Evolutionary conservation across 768 basidiomycete species (phyloP), one percentile per base, ranked within the genome.

Genomic region (Glaciozyma antarctica): DNA sequence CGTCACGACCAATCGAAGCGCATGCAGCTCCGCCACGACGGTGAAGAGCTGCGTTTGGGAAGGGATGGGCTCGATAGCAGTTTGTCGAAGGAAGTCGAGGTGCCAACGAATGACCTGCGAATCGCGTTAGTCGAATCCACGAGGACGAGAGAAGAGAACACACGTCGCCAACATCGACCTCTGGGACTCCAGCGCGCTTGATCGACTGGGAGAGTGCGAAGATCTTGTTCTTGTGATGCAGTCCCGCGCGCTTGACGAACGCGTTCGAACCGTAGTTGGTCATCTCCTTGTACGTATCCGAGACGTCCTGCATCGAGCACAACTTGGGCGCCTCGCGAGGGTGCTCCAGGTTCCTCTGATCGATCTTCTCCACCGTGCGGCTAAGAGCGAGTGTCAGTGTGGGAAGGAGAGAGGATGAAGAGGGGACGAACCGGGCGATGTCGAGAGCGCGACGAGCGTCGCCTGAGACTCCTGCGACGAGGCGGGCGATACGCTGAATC

Each of bases 361-460:
- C 60, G 24, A 65, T 67, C 22, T 61, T 58, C 58, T 71, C 69
- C 22, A 71, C 67, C 12, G 69, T 59, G 34, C 69, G 62, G 16
- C 69, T 60, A 44, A 44, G 5, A 6, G 26, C 65, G 60, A 3
- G 62, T 57, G 58, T n/a, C 1, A 60, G 10, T 7, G 41, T 1
- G n/a, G 24, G 47, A 3, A 17, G 17, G 38, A 13, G 17, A 32
- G n/a, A 17, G 26, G 24, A 26, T 21, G 44, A 43, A 22, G 15
- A 30, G n/a, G 30, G 32, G 4, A 77, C 81, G 58, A 64, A 88
- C 85, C 93, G 81, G 78, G 91, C 95, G 54, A 94, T 87, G 75
- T 99, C 95, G 64, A 99, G 80, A 8, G 93, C 88, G 38, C 93
- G 81, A 60, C 95, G 80, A 1, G 95, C 95, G 75, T 99, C 95